Base-by-base conservation (phyloP, 169 alveolate genomes). In the Cryptosporidium tyzzeri region DNA sequence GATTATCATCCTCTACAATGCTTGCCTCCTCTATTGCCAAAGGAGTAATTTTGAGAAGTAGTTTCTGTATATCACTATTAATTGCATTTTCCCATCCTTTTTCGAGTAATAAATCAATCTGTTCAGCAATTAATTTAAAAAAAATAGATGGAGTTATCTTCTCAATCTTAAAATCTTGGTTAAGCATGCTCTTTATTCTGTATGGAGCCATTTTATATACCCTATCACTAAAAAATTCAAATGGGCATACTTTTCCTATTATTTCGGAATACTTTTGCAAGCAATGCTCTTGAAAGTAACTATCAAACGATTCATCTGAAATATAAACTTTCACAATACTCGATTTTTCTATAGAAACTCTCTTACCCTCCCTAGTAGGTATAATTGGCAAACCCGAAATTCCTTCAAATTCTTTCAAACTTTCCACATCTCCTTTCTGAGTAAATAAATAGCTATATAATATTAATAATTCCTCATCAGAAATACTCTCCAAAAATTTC, bases 51-150 rank as follows among this genome's bases (percentile, higher is more conserved):
- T 62, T 80, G 23, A 80, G 59, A 29, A 80, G 50, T 45, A 80
- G 29, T n/a, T 39, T 44, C 2, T 62, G 89, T 62, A 80, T 62
- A 14, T 80, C 80, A 23, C 21, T 37, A 26, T 80, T 50, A 21
- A 80, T 16, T 37, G 89, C 89, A 29, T 80, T 61, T 6, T 80
- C 75, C 89, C 89, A 80, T 18, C 71, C 89, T 16, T 62, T 59
- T 31, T 59, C 89, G 16, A 80, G 16, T 4, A 62, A 67, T 26
- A 18, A 35, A 67, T 80, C 75, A 2, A 65, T 31, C 12, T 44
- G 31, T 23, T 41, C 89, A 5, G 67, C 74, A 45, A 80, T 48
- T 74, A 69, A 44, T 62, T 48, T 80, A 35, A 61, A 80, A 65
- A 80, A 80, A 10, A 23, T 21, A 21, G 48, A 41, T 31, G 59